Base-by-base conservation (phyloP, 2,329 filamentous ascomycete genomes). In the Thelonectria olida region DNA sequence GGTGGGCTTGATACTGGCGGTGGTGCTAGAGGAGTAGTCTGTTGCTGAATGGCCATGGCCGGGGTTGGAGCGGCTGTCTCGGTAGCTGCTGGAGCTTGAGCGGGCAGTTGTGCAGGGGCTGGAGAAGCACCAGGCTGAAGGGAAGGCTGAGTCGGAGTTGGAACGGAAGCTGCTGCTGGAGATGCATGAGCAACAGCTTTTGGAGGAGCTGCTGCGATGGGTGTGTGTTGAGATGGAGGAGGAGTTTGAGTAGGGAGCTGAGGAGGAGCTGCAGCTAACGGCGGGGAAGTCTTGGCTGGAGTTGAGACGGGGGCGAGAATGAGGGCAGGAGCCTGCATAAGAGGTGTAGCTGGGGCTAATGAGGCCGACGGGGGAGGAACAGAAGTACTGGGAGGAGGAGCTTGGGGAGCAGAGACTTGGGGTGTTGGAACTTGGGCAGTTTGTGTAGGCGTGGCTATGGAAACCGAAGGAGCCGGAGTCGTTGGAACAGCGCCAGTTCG, bases 241-340 rank as follows among this genome's bases (percentile, higher is more conserved):
- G 58, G 47, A 36, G 57, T 38, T 42, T 17, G 34, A 34, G 58
- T 12, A 4, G 47, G 34, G 39, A 31, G 22, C 23, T 47, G 58
- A 23, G 38, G 22, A 4, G 54, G 36, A 42, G 55, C 19, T 12
- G 51, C 34, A 9, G 56, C 34, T 4, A 39, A 17, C 38, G 55
- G 13, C 17, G 54, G 38, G 10, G 31, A 15, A 15, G 31, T 15
- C 15, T 13, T 34, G 31, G 31, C 31, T 15, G 31, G 31, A 34
- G 58, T 36, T 12, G 54, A 22, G 13, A 45, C 45, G 4, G 54
- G 28, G 13, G 44, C n/a, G 44, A 25, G 13, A 36, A 27, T 10
- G 7, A 7, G n/a, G 10, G 51, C 20, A 13, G 38, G n/a, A 12
- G 38, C n/a, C 17, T 41, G 38, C 17, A 41, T n/a, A n/a, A n/a